phyloP scores from a whole-genome alignment of 2,329 filamentous ascomycete genomes.

The Pleoardoris graminearum region DNA sequence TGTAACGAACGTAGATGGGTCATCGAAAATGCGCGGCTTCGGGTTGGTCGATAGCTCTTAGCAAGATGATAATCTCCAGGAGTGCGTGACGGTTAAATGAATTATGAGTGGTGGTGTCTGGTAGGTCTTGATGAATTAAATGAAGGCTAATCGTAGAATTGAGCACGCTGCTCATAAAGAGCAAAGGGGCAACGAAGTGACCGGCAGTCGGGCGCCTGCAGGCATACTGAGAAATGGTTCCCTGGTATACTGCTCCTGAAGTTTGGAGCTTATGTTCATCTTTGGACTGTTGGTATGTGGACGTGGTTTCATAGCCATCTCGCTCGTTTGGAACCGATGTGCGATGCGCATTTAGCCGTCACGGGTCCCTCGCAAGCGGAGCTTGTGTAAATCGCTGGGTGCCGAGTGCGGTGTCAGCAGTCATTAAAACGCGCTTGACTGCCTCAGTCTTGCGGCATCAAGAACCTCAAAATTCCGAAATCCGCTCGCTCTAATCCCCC shows the following conservation, averaged over 20 bases:
- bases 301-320: conserved; percentile 1
- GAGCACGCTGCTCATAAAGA: not conserved
- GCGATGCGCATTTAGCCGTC: conserved; percentile 5
- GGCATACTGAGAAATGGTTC: not conserved
- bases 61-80: not conserved
- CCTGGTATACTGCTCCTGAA: not conserved
- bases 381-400: not conserved
- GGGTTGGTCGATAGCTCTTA: conserved; percentile 1
- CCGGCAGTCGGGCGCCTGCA: conserved; percentile 6
- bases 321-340: not conserved
- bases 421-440: conserved; percentile 13
- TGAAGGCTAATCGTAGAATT: conserved; percentile 3
- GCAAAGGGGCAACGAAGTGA: not conserved
- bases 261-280: not conserved
- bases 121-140: conserved; percentile 1
- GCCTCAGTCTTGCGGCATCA: conserved; percentile 15
- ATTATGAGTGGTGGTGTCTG: not conserved
- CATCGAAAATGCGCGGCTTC: not conserved
- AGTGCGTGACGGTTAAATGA: not conserved
- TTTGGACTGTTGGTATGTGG: not conserved
- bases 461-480: conserved; percentile 22
- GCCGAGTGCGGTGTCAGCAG: not conserved
- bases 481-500: conserved; percentile 6
- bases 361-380: not conserved
- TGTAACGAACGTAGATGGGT: conserved; percentile 9